Base-by-base conservation (phyloP, 2,329 filamentous ascomycete species). In the Talaromyces sp. region DNA sequence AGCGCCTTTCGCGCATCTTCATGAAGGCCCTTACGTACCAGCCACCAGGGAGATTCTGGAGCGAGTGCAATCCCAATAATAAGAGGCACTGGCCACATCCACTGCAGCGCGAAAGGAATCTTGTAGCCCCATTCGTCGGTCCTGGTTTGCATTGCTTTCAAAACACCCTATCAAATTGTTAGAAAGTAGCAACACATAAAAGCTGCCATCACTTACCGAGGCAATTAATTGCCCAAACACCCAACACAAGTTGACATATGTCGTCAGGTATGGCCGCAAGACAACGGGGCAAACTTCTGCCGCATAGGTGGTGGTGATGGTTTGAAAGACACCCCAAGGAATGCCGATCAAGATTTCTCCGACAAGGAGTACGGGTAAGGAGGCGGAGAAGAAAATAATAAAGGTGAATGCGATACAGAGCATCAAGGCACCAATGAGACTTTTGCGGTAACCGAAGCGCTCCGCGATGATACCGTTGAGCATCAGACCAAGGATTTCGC, bases 361-460 rank as follows among this genome's bases (percentile, higher is more conserved):
- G 10, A 73, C 75, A 15, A 79, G 70, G n/a, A 79, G 69, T 49
- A 72, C 72, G 1, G 68, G 65, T 43, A 81, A 66, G 58, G 72
- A 75, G 17, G 73, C 69, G 0, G 79, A 77, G 45, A 63, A 63
- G 51, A 63, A 63, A 6, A 58, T 19, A 7, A 63, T 34, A 64
- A 81, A 81, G 71, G 81, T 71, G 61, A 71, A 70, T 19, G 68
- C 70, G 19, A 69, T 67, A 34, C 73, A 69, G 5, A 72, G 47
- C 19, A 68, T 19, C 45, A 76, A 66, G 8, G 70, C 67, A 27
- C 65, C 70, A 1, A 74, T 70, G 64, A 75, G 70, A 40, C 71
- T 73, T 66, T 69, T 71, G 61, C 72, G 68, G 60, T 74, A 76
- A 15, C 87, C 87, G 70, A 87, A 88, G 17, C 85, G 82, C 43